These are phyloP conservation scores for Tolypocladium album DNA, from an alignment of 2,329 filamentous ascomycete genomes.

Conservation along the genomic window DNA sequence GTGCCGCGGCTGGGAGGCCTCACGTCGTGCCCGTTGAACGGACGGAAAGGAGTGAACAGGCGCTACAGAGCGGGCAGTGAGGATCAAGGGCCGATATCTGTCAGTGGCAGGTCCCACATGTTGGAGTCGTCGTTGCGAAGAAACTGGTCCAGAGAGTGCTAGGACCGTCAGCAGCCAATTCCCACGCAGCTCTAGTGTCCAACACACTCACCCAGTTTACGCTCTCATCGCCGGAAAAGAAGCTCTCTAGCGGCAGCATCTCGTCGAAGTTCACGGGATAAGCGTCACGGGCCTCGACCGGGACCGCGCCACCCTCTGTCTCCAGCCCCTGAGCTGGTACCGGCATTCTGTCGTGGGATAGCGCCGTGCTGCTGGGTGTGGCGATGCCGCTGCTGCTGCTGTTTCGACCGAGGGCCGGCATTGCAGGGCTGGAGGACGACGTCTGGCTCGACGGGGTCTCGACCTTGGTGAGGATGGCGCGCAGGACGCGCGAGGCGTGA, in stretches of 20 bases:
- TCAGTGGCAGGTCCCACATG: neutral
- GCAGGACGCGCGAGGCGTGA: slow-evolving; percentile 30
- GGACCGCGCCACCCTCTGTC: neutral
- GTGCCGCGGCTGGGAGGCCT: neutral
- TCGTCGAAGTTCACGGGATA: slow-evolving; percentile 19
- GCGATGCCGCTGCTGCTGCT: slow-evolving; percentile 4
- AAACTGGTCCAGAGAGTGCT: neutral
- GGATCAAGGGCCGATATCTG: neutral
- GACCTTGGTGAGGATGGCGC: slow-evolving; percentile 29
- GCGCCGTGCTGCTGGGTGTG: neutral
- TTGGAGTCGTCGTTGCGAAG: neutral
- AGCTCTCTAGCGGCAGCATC: slow-evolving; percentile 23
- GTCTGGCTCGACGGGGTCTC: slow-evolving; percentile 7
- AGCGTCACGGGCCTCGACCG: neutral
- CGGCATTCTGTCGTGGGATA: neutral
- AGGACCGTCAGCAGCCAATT: neutral
- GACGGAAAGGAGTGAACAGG: neutral
- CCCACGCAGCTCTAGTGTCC: no score
- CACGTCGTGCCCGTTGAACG: neutral
- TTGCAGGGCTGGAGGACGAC: neutral
- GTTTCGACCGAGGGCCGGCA: slow-evolving; percentile 3
- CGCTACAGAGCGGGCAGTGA: neutral
- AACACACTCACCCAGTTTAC: slow-evolving; percentile 28
- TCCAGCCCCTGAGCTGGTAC: neutral
- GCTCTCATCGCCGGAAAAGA: slow-evolving; percentile 20